Evolutionary conservation across 2,329 filamentous ascomycete species (phyloP).

Genomic region (Ilyonectria robusta): DNA sequence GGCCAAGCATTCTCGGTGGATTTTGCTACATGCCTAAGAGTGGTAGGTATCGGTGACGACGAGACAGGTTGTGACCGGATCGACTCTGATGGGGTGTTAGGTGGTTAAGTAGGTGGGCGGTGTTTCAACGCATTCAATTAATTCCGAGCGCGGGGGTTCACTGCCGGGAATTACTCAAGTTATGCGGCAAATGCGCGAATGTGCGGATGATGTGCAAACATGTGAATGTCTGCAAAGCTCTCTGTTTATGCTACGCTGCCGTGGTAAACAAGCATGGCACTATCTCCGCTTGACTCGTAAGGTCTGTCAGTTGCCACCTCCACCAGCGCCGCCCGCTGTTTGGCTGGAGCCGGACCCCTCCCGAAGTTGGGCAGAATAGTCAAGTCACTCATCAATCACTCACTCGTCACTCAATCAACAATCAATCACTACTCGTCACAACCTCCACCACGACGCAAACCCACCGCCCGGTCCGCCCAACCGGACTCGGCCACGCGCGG

Average conservation of each 20-base stretch:
- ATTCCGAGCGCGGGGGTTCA: conserved; percentile 1
- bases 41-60: background rate
- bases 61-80: conserved; percentile 6
- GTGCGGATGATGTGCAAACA: no score
- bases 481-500: conserved; percentile 42
- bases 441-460: conserved; percentile 15
- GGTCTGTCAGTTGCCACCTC: conserved; percentile 7
- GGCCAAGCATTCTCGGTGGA: conserved; percentile 7
- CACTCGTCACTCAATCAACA: background rate
- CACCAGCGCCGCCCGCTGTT: conserved; percentile 3
- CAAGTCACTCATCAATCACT: background rate
- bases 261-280: conserved; percentile 9
- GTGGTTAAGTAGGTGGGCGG: background rate
- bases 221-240: no score
- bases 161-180: background rate
- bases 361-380: background rate
- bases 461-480: conserved; percentile 30
- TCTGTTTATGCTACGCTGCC: background rate
- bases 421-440: background rate
- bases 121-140: background rate
- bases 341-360: conserved; percentile 16
- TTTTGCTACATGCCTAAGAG: conserved; percentile 12
- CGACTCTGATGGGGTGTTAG: background rate
- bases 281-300: conserved; percentile 6
- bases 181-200: conserved; percentile 2